These are phyloP conservation scores for Hamigera avellanea DNA, from an alignment of 495 filamentous ascomycete genomes.

Conservation along the genomic window DNA sequence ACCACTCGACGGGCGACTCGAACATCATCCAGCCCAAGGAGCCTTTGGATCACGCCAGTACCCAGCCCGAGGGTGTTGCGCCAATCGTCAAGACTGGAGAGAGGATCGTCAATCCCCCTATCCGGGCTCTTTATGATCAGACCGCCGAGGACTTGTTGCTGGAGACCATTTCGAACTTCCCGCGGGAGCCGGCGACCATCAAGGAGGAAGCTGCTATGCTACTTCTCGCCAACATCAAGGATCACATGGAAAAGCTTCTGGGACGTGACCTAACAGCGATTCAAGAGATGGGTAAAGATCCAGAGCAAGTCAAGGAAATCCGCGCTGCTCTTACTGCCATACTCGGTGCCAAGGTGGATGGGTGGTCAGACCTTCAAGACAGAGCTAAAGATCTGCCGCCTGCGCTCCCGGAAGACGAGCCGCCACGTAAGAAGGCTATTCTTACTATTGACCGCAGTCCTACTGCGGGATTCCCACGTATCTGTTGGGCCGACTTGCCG, in stretches of 20 bases:
- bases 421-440: slow-evolving; percentile 30
- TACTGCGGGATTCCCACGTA: slow-evolving; percentile 32
- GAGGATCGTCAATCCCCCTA: slow-evolving; percentile 33
- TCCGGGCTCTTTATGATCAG: slow-evolving; percentile 34
- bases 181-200: slow-evolving; percentile 34
- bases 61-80: slow-evolving; percentile 28
- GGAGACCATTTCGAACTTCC: slow-evolving; percentile 37
- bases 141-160: slow-evolving; percentile 35
- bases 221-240: slow-evolving; percentile 38
- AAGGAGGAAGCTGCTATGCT: slow-evolving; percentile 40
- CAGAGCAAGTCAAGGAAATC: slow-evolving; percentile 37
- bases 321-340: slow-evolving; percentile 35
- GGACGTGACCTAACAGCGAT: slow-evolving; percentile 34
- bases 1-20: slow-evolving; percentile 41
- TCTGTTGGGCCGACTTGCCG: slow-evolving; percentile 37
- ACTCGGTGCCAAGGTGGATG: slow-evolving; percentile 35
- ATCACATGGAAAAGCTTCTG: slow-evolving; percentile 39
- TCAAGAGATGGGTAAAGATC: slow-evolving; percentile 37
- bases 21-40: slow-evolving; percentile 39
- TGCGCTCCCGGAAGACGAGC: slow-evolving; percentile 27
- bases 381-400: slow-evolving; percentile 29
- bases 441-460: slow-evolving; percentile 33
- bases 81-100: slow-evolving; percentile 35
- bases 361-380: slow-evolving; percentile 35
- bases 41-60: slow-evolving; percentile 25